phyloP scores from a whole-genome alignment of 768 basidiomycete genomes.

The Lentinula raphanica region DNA sequence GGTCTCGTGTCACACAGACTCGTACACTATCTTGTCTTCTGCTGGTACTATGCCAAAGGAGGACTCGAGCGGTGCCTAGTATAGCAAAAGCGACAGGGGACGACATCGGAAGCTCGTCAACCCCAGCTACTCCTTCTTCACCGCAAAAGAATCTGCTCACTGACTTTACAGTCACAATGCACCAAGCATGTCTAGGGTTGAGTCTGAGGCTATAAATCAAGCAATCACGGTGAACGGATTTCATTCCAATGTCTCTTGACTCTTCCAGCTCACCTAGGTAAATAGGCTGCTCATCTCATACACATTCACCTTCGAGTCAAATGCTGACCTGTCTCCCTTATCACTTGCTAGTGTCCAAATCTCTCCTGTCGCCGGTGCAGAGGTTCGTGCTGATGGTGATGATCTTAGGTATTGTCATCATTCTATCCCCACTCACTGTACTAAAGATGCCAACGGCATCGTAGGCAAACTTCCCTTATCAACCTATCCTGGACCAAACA shows the following conservation, averaged over 20 bases:
- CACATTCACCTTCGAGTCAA: neutral
- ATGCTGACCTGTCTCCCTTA: neutral
- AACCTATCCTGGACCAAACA: neutral
- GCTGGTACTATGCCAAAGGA: neutral
- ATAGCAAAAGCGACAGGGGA: no score
- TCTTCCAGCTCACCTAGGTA: neutral
- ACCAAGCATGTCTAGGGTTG: no score
- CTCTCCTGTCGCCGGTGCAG: neutral
- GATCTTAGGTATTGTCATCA: neutral
- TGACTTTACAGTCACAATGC: neutral
- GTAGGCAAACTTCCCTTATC: neutral
- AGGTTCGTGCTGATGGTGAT: neutral
- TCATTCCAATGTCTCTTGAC: neutral
- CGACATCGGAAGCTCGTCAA: no score
- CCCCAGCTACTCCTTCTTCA: no score
- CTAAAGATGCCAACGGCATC: neutral
- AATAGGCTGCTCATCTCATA: neutral
- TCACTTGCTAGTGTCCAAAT: neutral
- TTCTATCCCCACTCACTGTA: neutral
- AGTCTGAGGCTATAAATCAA: no score
- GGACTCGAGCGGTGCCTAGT: neutral
- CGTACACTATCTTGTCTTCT: no score
- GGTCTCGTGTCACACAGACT: no score
- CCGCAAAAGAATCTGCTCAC: no score
- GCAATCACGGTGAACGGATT: no score